Base-by-base conservation (phyloP, 192 early-diverging fungal genomes). In the Coemansia sp. region DNA sequence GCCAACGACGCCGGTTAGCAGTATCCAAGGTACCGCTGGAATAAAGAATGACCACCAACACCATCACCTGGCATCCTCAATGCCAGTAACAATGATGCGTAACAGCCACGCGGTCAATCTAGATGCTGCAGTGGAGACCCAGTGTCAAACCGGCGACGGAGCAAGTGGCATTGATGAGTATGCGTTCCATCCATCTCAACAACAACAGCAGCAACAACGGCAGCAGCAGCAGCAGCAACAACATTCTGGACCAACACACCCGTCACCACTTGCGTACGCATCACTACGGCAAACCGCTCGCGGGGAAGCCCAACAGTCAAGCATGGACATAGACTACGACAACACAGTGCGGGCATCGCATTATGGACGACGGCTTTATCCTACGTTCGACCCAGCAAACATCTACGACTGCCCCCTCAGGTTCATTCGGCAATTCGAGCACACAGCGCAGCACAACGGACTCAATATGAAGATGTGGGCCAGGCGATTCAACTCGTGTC, bases 391-490 rank as follows among this genome's bases (percentile, higher is more conserved):
- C 39, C 80, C 80, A 10, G 68, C 80, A 25, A 59, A 68, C 39
- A 16, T 46, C 4, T 64, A 70, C 0, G 58, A 65, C 4, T 83
- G 80, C 8, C 75, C 80, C 10, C 37, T 83, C 61, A 67, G 69
- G 69, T 83, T 83, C 32, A 50, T 77, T 22, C 68, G 69, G 11
- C 80, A 83, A 48, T 83, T 83, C 19, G 80, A 83, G 49, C 75
- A 83, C 58, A 61, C 80, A 20, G 80, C 80, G 11, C 75, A 77
- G 60, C 80, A 83, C 64, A 83, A 83, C 44, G 75, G 75, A 0
- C 63, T 83, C 51, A 75, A 67, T 12, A 54, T 65, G 51, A 74
- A 74, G 69, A 65, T 66, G 19, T 83, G 80, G 80, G 75, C 80
- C 10, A 77, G 69, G n/a, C 45, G 80, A 19, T 39, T 83, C 25